Conservation (phyloP, 176 grass and related monocot genomes). For the Oryza glaberrima region DNA sequence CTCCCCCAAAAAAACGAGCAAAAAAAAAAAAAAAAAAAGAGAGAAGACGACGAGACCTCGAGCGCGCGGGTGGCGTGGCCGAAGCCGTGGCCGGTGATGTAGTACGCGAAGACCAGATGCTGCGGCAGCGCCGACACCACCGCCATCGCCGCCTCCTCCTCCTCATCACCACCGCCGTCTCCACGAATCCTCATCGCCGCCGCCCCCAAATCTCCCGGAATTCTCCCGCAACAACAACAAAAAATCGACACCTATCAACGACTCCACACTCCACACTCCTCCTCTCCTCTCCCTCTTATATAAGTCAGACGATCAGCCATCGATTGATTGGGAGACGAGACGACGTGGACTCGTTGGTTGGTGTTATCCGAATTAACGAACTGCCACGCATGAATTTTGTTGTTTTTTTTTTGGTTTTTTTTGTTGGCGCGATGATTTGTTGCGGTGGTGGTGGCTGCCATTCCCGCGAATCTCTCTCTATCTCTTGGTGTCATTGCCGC, state of each 20-base stretch:
- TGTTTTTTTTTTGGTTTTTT: neutral
- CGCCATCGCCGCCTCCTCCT: conserved; percentile 7
- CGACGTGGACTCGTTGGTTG: neutral
- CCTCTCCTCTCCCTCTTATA: neutral
- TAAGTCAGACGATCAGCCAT: neutral
- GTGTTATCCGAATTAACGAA: neutral
- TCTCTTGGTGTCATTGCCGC: neutral
- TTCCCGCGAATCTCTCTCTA: neutral
- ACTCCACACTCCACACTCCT: neutral
- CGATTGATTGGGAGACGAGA: neutral
- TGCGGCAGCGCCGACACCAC: conserved; percentile 28
- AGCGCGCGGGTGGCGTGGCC: conserved; percentile 93
- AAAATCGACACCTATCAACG: neutral
- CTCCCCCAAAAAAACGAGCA: neutral
- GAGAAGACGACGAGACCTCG: conserved; percentile 46
- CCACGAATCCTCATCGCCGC: conserved; percentile 51
- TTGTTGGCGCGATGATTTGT: neutral
- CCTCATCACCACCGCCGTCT: conserved; percentile 20
- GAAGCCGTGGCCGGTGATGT: conserved; percentile 96
- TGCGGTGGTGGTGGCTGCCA: neutral
- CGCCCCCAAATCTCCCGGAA: neutral
- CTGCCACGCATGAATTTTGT: neutral
- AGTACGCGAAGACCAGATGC: conserved; percentile 83
- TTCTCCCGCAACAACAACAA: neutral
- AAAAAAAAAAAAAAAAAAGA: neutral